Conservation (phyloP, 192 early-diverging fungal species). For the Mycoemilia scoparia region DNA sequence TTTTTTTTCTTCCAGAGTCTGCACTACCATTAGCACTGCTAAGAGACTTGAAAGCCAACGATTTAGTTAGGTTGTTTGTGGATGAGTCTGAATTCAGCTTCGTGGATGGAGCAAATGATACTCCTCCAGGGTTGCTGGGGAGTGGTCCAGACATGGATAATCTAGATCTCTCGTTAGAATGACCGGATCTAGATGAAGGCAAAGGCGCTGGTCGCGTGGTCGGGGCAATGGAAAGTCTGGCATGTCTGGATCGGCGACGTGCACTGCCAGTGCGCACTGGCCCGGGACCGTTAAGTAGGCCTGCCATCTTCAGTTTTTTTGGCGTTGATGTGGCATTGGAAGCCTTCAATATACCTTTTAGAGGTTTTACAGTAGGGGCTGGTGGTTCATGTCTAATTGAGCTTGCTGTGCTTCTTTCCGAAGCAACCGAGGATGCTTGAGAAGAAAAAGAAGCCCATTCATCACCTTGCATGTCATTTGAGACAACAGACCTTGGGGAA, state of each 20-base stretch:
- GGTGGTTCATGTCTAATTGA: conserved; percentile 24
- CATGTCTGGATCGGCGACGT: conserved; percentile 17
- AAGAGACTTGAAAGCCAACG: too few species aligned
- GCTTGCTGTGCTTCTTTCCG: conserved; percentile 17
- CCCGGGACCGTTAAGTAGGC: conserved; percentile 1
- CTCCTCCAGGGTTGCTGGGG: too few species aligned
- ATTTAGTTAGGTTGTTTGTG: too few species aligned
- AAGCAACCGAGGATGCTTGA: conserved; percentile 14
- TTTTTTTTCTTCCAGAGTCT: too few species aligned
- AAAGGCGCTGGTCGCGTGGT: too few species aligned
- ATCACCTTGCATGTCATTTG: conserved; percentile 16
- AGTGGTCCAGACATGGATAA: too few species aligned
- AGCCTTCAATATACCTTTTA: conserved; percentile 23
- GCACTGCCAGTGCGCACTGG: conserved; percentile 17
- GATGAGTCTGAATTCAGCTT: too few species aligned
- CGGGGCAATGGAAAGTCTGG: too few species aligned
- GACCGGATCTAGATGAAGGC: too few species aligned
- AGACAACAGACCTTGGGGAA: conserved; percentile 5
- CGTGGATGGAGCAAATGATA: too few species aligned
- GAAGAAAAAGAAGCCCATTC: conserved; percentile 10
- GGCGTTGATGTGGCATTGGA: not conserved
- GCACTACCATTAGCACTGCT: too few species aligned
- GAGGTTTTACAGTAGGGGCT: conserved; percentile 13
- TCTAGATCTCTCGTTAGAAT: too few species aligned
- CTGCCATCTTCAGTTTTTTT: not conserved